Conservation (phyloP, 768 basidiomycete species). For the Mycena polygramma region DNA sequence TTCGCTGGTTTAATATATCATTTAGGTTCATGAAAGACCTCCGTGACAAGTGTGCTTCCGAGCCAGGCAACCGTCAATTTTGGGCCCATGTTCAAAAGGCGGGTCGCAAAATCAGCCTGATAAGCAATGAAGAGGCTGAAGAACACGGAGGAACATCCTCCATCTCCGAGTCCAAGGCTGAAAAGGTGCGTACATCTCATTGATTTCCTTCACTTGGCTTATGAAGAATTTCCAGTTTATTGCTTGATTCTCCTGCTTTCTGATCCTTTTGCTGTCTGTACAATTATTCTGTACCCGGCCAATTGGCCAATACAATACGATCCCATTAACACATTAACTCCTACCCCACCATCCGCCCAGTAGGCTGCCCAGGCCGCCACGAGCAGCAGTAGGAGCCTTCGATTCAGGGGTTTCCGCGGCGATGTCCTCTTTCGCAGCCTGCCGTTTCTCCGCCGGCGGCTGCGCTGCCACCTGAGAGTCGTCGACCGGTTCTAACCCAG, state of each 20-base stretch:
- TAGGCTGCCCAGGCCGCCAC: constrained; percentile 73
- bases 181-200: constrained; percentile 57
- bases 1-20: constrained; percentile 7
- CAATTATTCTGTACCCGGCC: constrained; percentile 19
- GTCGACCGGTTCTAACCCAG: constrained; percentile 66
- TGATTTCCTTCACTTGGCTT: background rate
- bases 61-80: constrained; percentile 75
- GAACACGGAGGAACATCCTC: constrained; percentile 68
- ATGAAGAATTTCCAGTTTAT: background rate
- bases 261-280: background rate
- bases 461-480: constrained; percentile 41
- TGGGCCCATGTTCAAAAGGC: constrained; percentile 69
- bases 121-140: constrained; percentile 72
- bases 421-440: constrained; percentile 64
- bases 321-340: constrained; percentile 42
- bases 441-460: constrained; percentile 59
- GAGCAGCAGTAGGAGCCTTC: constrained; percentile 56
- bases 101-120: constrained; percentile 71
- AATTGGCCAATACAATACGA: constrained; percentile 29
- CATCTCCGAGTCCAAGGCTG: constrained; percentile 67
- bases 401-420: constrained; percentile 67
- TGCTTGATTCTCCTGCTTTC: constrained; percentile 2
- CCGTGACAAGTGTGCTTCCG: constrained; percentile 64
- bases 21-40: constrained; percentile 73
- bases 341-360: constrained; percentile 90